These are phyloP conservation scores for Perkinsus chesapeaki DNA, from an alignment of 169 alveolate species.

Conservation along the genomic window DNA sequence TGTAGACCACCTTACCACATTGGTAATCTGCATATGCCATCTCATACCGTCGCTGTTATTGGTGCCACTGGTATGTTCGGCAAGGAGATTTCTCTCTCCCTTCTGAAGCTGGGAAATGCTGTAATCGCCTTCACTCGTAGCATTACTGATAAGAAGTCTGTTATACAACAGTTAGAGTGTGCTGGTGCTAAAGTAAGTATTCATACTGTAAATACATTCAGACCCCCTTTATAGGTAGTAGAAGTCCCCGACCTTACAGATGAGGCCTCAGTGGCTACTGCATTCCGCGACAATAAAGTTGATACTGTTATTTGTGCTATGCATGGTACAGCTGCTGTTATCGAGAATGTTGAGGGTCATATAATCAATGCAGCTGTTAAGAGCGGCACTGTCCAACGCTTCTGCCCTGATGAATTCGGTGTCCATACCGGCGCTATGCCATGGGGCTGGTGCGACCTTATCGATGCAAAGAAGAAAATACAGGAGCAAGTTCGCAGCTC, in stretches of 20 bases:
- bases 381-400: neutral
- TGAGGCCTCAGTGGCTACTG: neutral
- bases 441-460: neutral
- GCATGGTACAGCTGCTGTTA: neutral
- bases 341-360: neutral
- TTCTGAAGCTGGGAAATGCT: neutral
- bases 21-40: neutral
- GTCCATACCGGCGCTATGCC: neutral
- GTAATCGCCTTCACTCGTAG: neutral
- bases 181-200: neutral
- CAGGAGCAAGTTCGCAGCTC: neutral
- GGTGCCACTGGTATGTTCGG: neutral
- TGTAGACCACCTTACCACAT: too few relatives aligned
- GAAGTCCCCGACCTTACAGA: neutral
- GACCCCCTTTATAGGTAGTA: neutral
- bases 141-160: neutral
- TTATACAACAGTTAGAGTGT: neutral
- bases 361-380: neutral
- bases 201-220: neutral
- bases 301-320: neutral
- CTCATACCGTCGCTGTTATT: neutral
- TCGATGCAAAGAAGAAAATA: neutral
- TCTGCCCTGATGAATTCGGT: neutral
- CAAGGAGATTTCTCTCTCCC: neutral
- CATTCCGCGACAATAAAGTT: neutral